These are phyloP conservation scores for Metarhizium humberi DNA, from an alignment of 2,329 filamentous ascomycete genomes.

Conservation along the genomic window DNA sequence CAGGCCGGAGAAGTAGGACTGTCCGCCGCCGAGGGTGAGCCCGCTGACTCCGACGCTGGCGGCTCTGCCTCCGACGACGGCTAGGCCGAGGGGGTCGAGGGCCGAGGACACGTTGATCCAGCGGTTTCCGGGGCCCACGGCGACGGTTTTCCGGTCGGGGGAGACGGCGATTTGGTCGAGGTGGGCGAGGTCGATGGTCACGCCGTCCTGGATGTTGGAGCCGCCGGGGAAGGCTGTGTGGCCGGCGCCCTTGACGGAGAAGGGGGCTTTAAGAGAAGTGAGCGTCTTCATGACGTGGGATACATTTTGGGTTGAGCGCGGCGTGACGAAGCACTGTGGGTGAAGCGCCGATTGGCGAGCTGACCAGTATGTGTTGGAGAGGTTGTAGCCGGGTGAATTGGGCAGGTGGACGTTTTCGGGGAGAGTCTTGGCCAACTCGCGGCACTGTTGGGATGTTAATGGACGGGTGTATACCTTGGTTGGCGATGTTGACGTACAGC, in stretches of 20 bases:
- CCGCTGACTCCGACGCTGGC: slow-evolving; percentile 15
- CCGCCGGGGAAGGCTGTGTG: slow-evolving; percentile 36
- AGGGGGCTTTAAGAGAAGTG: slow-evolving; percentile 14
- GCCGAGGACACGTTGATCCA: slow-evolving; percentile 30
- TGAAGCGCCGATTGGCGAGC: slow-evolving; percentile 15
- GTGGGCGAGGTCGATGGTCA: slow-evolving; percentile 33
- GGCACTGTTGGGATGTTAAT: background rate
- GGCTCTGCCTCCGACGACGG: slow-evolving; percentile 15
- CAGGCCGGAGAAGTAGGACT: slow-evolving; percentile 12
- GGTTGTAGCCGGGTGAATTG: slow-evolving; percentile 6
- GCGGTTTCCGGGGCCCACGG: slow-evolving; percentile 31
- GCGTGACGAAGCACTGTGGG: slow-evolving; percentile 12
- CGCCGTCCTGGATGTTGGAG: slow-evolving; percentile 29
- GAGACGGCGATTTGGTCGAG: slow-evolving; percentile 27
- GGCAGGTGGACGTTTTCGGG: background rate
- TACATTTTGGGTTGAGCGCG: slow-evolving; percentile 8
- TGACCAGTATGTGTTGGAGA: slow-evolving; percentile 20
- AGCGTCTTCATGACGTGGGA: slow-evolving; percentile 6
- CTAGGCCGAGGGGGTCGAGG: slow-evolving; percentile 9
- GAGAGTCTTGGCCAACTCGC: background rate
- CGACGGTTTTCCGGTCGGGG: slow-evolving; percentile 23
- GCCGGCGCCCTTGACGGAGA: background rate
- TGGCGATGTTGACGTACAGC: background rate
- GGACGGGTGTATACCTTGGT: background rate
- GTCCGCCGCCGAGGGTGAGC: slow-evolving; percentile 15